A percentile compares a stretch with the other conserved stretches of the same genome.
Evolutionary conservation across 2,329 filamentous ascomycete genomes (phyloP).

Genomic region (Volutella citrinella): DNA sequence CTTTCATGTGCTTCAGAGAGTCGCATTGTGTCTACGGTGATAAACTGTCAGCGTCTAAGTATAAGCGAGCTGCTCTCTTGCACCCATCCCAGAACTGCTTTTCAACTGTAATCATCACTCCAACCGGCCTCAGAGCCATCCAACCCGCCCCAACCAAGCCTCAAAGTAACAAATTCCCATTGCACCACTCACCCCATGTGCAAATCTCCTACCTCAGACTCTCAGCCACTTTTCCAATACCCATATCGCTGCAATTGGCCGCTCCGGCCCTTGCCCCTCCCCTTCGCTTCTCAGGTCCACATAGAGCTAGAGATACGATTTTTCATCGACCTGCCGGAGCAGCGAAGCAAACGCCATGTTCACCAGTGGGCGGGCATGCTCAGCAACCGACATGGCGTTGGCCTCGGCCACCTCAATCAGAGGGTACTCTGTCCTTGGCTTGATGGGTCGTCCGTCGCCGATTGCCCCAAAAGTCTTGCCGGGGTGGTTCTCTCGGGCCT

Average conservation of each 20-base stretch:
- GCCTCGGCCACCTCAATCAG: constrained; percentile 36
- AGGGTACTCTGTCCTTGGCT: constrained; percentile 21
- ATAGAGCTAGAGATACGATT: too few relatives aligned
- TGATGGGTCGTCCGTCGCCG: constrained; percentile 33
- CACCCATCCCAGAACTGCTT: too few relatives aligned
- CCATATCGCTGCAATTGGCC: constrained; percentile 5
- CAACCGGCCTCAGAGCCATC: constrained; percentile 18
- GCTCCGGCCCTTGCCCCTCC: constrained; percentile 7
- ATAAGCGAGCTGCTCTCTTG: too few relatives aligned
- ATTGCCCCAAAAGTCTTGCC: constrained; percentile 34
- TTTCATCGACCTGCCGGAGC: constrained; percentile 17
- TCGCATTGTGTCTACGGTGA: too few relatives aligned
- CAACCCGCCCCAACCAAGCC: constrained; percentile 19
- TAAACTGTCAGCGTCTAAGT: too few relatives aligned
- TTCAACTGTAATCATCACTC: too few relatives aligned
- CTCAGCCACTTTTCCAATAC: constrained; percentile 17
- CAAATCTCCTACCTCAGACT: constrained; percentile 4
- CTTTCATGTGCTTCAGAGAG: too few relatives aligned
- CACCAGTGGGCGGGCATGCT: constrained; percentile 41
- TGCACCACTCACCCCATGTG: constrained; percentile 5
- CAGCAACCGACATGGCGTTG: constrained; percentile 33
- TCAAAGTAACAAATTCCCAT: too few relatives aligned
- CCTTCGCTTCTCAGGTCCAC: too few relatives aligned
- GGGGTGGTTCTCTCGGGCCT: constrained; percentile 26
- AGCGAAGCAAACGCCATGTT: constrained; percentile 38